phyloP scores from a whole-genome alignment of 495 filamentous ascomycete species.

The Penicillium paradoxum region DNA sequence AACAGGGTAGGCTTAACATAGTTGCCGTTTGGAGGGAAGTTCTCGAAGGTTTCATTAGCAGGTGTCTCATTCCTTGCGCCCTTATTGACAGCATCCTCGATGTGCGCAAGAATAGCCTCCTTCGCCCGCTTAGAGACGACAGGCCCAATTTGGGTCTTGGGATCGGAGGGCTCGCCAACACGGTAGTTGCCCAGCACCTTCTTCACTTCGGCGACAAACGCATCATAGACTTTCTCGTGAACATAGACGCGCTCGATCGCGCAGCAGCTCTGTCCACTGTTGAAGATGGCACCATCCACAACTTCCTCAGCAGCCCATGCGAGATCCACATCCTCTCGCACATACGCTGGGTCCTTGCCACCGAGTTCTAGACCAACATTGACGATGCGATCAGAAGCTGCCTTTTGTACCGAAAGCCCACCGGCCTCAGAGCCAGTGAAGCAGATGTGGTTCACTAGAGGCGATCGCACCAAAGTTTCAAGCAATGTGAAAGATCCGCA shows the following conservation, averaged over 20 bases:
- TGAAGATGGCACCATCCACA: slow-evolving; percentile 88
- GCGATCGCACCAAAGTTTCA: slow-evolving; percentile 66
- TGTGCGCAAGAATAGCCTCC: slow-evolving; percentile 65
- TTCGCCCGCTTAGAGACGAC: slow-evolving; percentile 75
- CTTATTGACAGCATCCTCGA: slow-evolving; percentile 74
- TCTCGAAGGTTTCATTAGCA: slow-evolving; percentile 65
- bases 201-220: slow-evolving; percentile 72
- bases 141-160: slow-evolving; percentile 74
- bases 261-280: slow-evolving; percentile 92
- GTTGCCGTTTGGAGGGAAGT: slow-evolving; percentile 66
- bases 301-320: slow-evolving; percentile 89
- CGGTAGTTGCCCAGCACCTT: slow-evolving; percentile 80
- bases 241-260: slow-evolving; percentile 87
- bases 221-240: slow-evolving; percentile 69
- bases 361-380: slow-evolving; percentile 85
- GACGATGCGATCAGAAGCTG: slow-evolving; percentile 73
- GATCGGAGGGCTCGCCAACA: slow-evolving; percentile 75
- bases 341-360: slow-evolving; percentile 89
- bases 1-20: slow-evolving; percentile 82
- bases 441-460: slow-evolving; percentile 69
- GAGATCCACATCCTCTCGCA: slow-evolving; percentile 79
- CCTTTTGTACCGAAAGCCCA: slow-evolving; percentile 77
- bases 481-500: slow-evolving; percentile 67
- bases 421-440: slow-evolving; percentile 93
- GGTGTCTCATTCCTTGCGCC: slow-evolving; percentile 80